Percentiles rank a stretch among this genome's conserved stretches.
Evolutionary conservation across 768 basidiomycete species (phyloP).

Genomic region (Termitomyces sp.): DNA sequence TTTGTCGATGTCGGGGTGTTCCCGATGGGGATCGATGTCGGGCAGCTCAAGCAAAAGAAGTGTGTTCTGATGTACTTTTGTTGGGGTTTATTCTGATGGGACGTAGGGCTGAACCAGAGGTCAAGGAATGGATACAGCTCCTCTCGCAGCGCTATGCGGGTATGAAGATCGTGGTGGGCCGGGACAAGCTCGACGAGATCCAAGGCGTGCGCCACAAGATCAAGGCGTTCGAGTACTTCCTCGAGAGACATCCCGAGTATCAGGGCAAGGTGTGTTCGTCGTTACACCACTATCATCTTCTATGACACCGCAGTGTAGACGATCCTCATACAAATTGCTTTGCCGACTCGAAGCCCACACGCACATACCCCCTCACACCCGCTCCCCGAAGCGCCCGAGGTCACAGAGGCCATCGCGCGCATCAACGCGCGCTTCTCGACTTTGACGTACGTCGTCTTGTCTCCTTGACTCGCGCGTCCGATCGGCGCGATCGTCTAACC

Average conservation of each 20-base stretch:
- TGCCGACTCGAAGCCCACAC: conserved; percentile 75
- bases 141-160: conserved; percentile 80
- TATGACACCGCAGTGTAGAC: conserved; percentile 30
- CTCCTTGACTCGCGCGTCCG: too few species aligned
- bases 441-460: conserved; percentile 42
- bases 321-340: conserved; percentile 82
- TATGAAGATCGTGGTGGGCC: conserved; percentile 81
- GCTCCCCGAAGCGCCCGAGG: conserved; percentile 37
- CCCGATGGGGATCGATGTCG: conserved; percentile 86
- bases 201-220: conserved; percentile 85
- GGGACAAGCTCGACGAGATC: conserved; percentile 86
- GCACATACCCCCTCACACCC: conserved; percentile 41
- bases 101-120: conserved; percentile 64
- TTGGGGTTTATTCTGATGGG: neutral
- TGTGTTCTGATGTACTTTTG: conserved; percentile 16
- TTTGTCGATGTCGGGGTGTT: conserved; percentile 88
- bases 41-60: conserved; percentile 60
- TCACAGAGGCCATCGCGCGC: conserved; percentile 70
- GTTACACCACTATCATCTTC: neutral
- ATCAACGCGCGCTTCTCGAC: conserved; percentile 83
- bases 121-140: conserved; percentile 74
- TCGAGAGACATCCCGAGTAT: conserved; percentile 74
- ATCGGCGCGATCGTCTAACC: neutral
- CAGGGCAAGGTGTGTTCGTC: conserved; percentile 52
- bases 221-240: conserved; percentile 75